These are phyloP conservation scores for Spiromastix sp. DNA, from an alignment of 2,329 filamentous ascomycete species.

Conservation along the genomic window DNA sequence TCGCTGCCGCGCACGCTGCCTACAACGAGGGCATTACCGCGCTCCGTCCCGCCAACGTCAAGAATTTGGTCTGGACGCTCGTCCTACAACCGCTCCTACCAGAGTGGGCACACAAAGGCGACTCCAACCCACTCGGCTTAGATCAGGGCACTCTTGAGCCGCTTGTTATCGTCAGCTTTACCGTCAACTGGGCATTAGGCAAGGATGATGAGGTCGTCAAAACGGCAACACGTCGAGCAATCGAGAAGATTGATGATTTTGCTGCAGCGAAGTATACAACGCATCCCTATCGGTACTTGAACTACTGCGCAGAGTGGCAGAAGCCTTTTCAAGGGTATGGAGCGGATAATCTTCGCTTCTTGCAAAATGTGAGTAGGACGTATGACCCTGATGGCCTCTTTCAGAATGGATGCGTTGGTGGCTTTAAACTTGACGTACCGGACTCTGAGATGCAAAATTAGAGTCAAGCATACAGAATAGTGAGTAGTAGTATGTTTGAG, in stretches of 20 bases:
- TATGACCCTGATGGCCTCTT: constrained; percentile 11
- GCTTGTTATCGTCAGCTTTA: constrained; percentile 25
- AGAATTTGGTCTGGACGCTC: constrained; percentile 24
- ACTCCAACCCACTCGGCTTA: constrained; percentile 19
- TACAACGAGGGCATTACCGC: constrained; percentile 19
- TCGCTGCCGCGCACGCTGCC: constrained; percentile 18
- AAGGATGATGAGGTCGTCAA: constrained; percentile 21
- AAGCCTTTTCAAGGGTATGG: constrained; percentile 21
- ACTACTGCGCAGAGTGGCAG: constrained; percentile 22
- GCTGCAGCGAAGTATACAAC: constrained; percentile 15
- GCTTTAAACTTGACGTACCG: too few species aligned
- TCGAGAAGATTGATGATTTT: constrained; percentile 24
- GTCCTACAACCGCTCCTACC: constrained; percentile 21
- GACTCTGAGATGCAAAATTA: too few species aligned
- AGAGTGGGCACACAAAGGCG: constrained; percentile 17
- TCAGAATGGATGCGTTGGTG: too few species aligned
- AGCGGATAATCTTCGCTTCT: constrained; percentile 16
- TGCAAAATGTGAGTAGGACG: constrained; percentile 5
- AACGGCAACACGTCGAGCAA: constrained; percentile 14
- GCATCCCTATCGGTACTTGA: constrained; percentile 19
- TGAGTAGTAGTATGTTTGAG: too few species aligned
- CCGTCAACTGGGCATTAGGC: constrained; percentile 23
- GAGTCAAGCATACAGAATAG: too few species aligned
- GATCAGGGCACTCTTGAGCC: constrained; percentile 15
- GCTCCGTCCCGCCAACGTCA: constrained; percentile 16